Evolutionary conservation across 306 rosid genomes (phyloP).

Genomic region (Acmispon strigosus): DNA sequence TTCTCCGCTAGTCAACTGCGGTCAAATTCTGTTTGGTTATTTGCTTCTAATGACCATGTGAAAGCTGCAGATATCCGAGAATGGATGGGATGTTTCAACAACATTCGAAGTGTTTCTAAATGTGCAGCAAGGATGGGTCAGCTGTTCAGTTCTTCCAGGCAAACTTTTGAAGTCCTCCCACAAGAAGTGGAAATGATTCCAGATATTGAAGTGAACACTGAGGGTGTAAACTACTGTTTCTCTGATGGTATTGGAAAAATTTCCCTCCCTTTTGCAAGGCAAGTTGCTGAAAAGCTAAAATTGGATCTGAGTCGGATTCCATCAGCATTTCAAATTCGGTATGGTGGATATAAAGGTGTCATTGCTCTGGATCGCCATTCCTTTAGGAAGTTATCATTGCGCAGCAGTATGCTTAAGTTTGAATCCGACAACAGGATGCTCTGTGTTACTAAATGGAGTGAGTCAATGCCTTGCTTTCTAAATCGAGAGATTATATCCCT

Average conservation of each 20-base stretch:
- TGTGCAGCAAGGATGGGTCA: constrained; percentile 99
- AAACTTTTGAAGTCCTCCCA: constrained; percentile 54
- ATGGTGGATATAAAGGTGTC: constrained; percentile 95
- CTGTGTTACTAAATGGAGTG: constrained; percentile 72
- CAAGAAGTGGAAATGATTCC: constrained; percentile 83
- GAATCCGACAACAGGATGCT: constrained; percentile 82
- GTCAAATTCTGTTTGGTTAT: constrained; percentile 87
- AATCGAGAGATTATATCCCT: constrained; percentile 81
- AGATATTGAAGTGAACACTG: constrained; percentile 57
- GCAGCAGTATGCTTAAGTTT: constrained; percentile 81
- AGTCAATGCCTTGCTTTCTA: constrained; percentile 83
- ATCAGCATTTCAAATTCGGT: constrained; percentile 93
- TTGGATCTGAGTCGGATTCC: constrained; percentile 48
- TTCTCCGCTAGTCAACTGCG: constrained; percentile 97
- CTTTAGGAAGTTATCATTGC: constrained; percentile 72
- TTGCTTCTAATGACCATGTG: constrained; percentile 78
- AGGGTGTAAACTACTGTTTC: constrained; percentile 74
- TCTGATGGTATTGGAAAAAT: constrained; percentile 97
- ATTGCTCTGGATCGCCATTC: constrained; percentile 74
- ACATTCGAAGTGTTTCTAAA: constrained; percentile 78
- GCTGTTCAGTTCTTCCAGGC: constrained; percentile 80
- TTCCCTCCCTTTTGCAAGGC: constrained; percentile 68
- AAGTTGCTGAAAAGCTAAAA: constrained; percentile 70
- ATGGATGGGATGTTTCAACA: constrained; percentile 94
- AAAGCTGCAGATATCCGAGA: constrained; percentile 80